Evolutionary conservation across 345 rosid genomes (phyloP), one percentile per base, ranked within the genome.

Genomic region (Pseudoturritis turrita): DNA sequence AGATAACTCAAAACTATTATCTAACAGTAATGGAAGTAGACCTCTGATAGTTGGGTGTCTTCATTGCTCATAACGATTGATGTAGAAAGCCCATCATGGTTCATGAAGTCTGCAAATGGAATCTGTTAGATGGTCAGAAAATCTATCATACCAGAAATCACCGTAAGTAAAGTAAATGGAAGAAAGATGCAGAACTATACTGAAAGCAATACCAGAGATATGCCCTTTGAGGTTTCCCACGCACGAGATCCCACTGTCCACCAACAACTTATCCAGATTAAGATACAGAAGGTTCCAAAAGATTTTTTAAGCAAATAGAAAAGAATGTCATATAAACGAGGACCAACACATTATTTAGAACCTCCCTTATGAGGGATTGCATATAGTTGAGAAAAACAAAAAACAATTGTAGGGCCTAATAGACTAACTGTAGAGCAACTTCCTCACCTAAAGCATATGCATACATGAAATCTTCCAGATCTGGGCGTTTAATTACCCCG

Each of bases 81-180:
- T 74, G 89, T 58, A 61, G 97, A 84, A 77, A 64, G 58, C 60
- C 89, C 90, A 76, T 87, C 85, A 64, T 93, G 97, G 78, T 93
- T 93, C 78, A 87, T 39, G 76, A 90, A 93, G 81, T 93, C 98
- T 80, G 96, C 93, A 84, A 93, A 88, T 4, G 97, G 98, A 73
- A 93, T 86, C 97, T 90, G 83, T 33, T 29, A 63, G 36, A 62
- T 49, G 10, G 75, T 70, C 66, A 69, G 70, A 72, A 59, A 67
- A 80, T 49, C 68, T 77, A 65, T 52, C 17, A 35, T 71, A 46
- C 63, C 41, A 65, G 68, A 66, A 75, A 44, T 29, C n/a, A 15
- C 40, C 19, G 60, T 52, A 43, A 57, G 49, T 19, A 46, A 57
- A 25, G 15, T 4, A n/a, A 35, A 33, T 33, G 37, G 49, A 65